Base-by-base conservation (phyloP, 2,329 filamentous ascomycete genomes). In the Emericellopsis cladophorae region DNA sequence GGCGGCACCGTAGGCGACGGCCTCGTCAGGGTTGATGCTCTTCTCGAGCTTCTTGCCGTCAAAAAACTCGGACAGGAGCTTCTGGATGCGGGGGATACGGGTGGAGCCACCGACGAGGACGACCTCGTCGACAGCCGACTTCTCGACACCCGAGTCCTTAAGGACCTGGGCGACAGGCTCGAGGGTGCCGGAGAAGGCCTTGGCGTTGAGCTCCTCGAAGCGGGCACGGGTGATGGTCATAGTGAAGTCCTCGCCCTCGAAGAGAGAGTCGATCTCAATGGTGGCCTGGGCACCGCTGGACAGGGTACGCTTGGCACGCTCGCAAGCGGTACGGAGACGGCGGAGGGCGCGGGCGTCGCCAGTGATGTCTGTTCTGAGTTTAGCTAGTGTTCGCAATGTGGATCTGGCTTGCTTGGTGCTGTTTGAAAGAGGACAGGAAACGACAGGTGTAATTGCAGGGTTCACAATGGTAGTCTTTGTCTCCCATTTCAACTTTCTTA, bases 21-120 rank as follows among this genome's bases (percentile, higher is more conserved):
- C 92, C 77, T 98, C 92, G 62, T 98, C 92, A 57, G 92, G 92
- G 80, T 98, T 98, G 75, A 96, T 96, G 76, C 85, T 92, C 78
- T 95, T 96, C 80, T 96, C 90, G 53, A 95, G 86, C 84, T 98
- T 95, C 87, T 98, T 98, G 70, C 89, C 89, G 65, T 93, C 85
- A 74, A 98, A 98, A 79, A 89, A 95, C 70, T 98, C 92, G 72
- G 82, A 89, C 53, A 98, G 81, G 52, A 98, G 84, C 80, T 96
- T 96, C 82, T 98, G 92, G 66, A 98, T 94, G 65, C 82, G 81
- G 60, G 92, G 92, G 56, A 98, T 98, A 87, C 92, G 92, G 59
- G 92, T 98, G 49, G 89, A 95, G 56, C 92, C 92, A 80, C 92
- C 92, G 60, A 98, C 92, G 58, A 98, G 84, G 57, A 98, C 92